Conservation (phyloP, 2,329 filamentous ascomycete species). For the Alternaria sp. region DNA sequence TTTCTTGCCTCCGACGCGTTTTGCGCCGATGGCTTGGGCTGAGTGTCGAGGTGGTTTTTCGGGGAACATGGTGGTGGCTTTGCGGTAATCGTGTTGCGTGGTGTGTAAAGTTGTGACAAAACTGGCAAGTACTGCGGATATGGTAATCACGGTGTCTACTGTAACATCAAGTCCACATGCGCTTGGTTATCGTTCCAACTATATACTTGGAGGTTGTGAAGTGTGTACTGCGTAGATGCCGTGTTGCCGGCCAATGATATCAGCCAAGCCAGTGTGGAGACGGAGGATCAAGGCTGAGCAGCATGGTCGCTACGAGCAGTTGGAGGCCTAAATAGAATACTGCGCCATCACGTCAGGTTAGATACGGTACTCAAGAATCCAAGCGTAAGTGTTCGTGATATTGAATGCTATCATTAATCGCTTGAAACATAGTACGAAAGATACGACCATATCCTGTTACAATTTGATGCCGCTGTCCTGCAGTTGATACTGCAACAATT, state of each 20-base stretch:
- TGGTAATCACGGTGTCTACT: background rate
- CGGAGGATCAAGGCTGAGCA: background rate
- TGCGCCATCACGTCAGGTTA: background rate
- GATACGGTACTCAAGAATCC: background rate
- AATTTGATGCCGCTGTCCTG: background rate
- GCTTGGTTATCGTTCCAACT: background rate
- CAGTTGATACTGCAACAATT: background rate
- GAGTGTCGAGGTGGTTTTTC: conserved; percentile 24
- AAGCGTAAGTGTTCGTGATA: background rate
- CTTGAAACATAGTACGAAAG: background rate
- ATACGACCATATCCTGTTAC: background rate
- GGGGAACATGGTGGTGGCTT: background rate
- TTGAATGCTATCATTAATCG: background rate
- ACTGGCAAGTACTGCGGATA: background rate
- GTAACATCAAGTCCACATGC: background rate
- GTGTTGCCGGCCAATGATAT: conserved; percentile 16
- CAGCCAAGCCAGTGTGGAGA: conserved; percentile 14
- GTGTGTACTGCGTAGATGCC: background rate
- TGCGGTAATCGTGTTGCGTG: background rate
- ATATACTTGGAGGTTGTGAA: background rate
- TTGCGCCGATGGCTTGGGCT: conserved; percentile 19
- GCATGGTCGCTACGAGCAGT: background rate
- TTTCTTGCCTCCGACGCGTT: conserved; percentile 23
- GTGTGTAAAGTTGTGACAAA: background rate
- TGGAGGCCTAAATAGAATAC: background rate